Percentiles rank a stretch among this genome's conserved stretches.
These are phyloP conservation scores for Calocybe gambosa DNA, from an alignment of 1,284 basidiomycete genomes.

Conservation along the genomic window DNA sequence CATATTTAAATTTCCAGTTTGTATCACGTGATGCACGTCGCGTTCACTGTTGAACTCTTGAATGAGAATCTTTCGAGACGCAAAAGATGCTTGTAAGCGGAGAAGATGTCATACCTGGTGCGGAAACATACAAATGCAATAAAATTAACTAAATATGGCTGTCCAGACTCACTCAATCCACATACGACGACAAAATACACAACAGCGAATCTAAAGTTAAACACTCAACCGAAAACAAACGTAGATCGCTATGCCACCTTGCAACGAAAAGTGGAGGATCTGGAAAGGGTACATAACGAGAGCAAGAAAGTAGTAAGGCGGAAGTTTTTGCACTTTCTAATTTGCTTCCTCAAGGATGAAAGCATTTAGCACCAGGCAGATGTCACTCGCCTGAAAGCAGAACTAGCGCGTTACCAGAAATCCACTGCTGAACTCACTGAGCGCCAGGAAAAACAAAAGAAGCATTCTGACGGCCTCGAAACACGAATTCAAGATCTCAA, in stretches of 20 bases:
- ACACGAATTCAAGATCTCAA: constrained; percentile 52
- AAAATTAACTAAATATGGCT: no score
- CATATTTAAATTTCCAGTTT: no score
- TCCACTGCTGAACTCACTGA: constrained; percentile 46
- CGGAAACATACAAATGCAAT: no score
- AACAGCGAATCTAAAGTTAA: background rate
- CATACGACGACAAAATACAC: no score
- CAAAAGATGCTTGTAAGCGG: constrained; percentile 35
- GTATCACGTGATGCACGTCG: constrained; percentile 16
- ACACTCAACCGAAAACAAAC: constrained; percentile 5
- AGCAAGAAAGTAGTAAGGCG: constrained; percentile 56
- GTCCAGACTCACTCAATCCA: no score
- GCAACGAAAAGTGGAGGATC: constrained; percentile 60
- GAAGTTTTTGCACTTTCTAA: constrained; percentile 1
- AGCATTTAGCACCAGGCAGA: constrained; percentile 48
- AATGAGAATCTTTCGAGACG: constrained; percentile 34
- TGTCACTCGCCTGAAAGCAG: constrained; percentile 51
- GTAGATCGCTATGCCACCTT: constrained; percentile 47
- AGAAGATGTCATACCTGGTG: no score
- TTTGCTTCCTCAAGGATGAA: background rate
- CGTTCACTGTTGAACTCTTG: constrained; percentile 6
- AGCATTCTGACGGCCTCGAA: constrained; percentile 51
- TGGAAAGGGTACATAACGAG: constrained; percentile 59
- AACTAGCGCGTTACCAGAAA: constrained; percentile 46
- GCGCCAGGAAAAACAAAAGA: constrained; percentile 55